Percentiles rank a stretch among this genome's conserved stretches.
Conservation (phyloP, 345 rosid species). For the Moricandia arvensis region DNA sequence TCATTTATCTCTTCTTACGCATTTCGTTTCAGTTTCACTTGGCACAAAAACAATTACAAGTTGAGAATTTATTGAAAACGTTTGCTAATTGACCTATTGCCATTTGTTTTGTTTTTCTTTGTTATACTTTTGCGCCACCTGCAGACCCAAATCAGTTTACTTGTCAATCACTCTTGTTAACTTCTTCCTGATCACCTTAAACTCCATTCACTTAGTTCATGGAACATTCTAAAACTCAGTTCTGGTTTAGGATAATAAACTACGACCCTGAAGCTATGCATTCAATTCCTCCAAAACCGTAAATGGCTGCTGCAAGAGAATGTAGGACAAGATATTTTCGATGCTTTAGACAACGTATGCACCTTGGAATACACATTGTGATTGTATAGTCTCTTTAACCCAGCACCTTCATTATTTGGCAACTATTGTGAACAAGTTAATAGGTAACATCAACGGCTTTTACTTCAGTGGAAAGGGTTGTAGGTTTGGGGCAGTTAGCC, state of each 20-base stretch:
- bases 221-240: conserved; percentile 43
- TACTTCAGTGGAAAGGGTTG: conserved; percentile 52
- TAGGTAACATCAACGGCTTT: conserved; percentile 47
- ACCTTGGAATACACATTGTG: conserved; percentile 44
- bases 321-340: conserved; percentile 47
- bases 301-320: conserved; percentile 46
- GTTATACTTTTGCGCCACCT: background rate
- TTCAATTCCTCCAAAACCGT: conserved; percentile 29
- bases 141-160: background rate
- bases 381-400: conserved; percentile 43
- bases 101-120: background rate
- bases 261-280: conserved; percentile 44
- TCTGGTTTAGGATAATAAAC: conserved; percentile 48
- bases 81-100: background rate
- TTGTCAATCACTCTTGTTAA: conserved; percentile 36
- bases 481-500: conserved; percentile 44
- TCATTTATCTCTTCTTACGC: background rate
- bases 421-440: conserved; percentile 37
- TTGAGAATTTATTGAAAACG: background rate
- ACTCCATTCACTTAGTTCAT: conserved; percentile 33
- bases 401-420: conserved; percentile 52
- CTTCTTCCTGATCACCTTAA: conserved; percentile 38
- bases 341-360: conserved; percentile 44
- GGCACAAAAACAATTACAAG: background rate
- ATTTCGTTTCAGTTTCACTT: conserved; percentile 14